Evolutionary conservation across 495 filamentous ascomycete species (phyloP).

Genomic region (Penicillium diatomitis): DNA sequence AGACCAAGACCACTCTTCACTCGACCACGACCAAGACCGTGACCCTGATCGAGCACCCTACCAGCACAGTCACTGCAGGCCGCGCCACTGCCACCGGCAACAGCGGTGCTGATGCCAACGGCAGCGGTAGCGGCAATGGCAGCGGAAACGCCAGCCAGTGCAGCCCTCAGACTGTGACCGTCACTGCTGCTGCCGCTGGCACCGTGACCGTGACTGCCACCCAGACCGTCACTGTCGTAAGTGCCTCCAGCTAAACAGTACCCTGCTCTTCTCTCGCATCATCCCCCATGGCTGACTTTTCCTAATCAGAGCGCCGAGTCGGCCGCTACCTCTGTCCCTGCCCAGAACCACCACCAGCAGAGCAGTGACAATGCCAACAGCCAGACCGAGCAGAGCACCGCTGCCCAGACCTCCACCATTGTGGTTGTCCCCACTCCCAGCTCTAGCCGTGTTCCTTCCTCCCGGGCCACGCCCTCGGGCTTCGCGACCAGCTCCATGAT

Average conservation of each 20-base stretch:
- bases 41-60: conserved; percentile 21
- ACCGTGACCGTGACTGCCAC: conserved; percentile 20
- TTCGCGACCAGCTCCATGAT: conserved; percentile 22
- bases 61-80: conserved; percentile 8
- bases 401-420: conserved; percentile 1
- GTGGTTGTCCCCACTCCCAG: conserved; percentile 12
- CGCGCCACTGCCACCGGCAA: no score
- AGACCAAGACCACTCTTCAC: conserved; percentile 15
- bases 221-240: conserved; percentile 19
- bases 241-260: background rate
- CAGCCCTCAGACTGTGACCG: no score
- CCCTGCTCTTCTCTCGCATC: no score
- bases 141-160: no score
- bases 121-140: background rate
- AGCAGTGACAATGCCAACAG: conserved; percentile 3
- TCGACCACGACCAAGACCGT: conserved; percentile 22
- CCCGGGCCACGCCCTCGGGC: conserved; percentile 19
- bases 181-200: no score
- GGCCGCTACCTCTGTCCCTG: conserved; percentile 6
- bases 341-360: conserved; percentile 5
- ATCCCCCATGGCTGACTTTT: background rate
- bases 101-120: conserved; percentile 12
- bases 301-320: conserved; percentile 1
- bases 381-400: background rate
- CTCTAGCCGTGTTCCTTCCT: conserved; percentile 7